Base-by-base conservation (phyloP, 177 flowering plant species). In the Vitis hybrid region DNA sequence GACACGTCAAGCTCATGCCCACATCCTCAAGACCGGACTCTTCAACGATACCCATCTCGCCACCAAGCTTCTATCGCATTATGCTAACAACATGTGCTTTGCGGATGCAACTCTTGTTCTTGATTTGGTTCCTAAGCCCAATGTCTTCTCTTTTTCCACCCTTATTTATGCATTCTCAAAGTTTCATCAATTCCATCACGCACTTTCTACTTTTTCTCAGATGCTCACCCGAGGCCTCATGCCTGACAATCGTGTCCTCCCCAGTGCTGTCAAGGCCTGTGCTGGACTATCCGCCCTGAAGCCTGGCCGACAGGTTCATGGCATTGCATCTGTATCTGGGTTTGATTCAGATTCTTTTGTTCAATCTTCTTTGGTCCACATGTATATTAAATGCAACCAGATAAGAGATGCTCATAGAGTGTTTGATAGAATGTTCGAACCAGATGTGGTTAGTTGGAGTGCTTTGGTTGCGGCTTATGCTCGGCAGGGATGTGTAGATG, bases 381-480 rank as follows among this genome's bases (percentile, higher is more conserved):
- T 88, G 85, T 92, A 90, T 71, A 47, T 91, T 0, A 92, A 86
- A 70, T 88, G 88, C 61, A 81, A 78, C 19, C 61, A 75, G 9
- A 31, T 89, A 10, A 18, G 52, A 3, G 70, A 81, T 63, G 97
- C 97, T 3, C 91, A 59, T 69, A 79, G 76, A 33, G 55, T 95
- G 79, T 87, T 92, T 68, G 91, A 83, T 72, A 64, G 65, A 71
- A 82, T 95, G 84, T 28, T 64, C 4, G 67, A 81, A 15, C 76
- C 76, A 62, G 88, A 85, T 78, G 89, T 94, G 52, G 88, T 90
- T 61, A 59, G 79, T 63, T 90, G 85, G 81, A 89, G 95, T 70
- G 89, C 97, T 51, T 73, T 93, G 79, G 75, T 87, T 18, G 69
- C 89, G 0, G 89, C 86, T 31, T 89, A 91, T 78, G 90, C 97